These are phyloP conservation scores for Cyclotella choctawhatcheeana DNA, from an alignment of 108 stramenopile species.

Conservation along the genomic window DNA sequence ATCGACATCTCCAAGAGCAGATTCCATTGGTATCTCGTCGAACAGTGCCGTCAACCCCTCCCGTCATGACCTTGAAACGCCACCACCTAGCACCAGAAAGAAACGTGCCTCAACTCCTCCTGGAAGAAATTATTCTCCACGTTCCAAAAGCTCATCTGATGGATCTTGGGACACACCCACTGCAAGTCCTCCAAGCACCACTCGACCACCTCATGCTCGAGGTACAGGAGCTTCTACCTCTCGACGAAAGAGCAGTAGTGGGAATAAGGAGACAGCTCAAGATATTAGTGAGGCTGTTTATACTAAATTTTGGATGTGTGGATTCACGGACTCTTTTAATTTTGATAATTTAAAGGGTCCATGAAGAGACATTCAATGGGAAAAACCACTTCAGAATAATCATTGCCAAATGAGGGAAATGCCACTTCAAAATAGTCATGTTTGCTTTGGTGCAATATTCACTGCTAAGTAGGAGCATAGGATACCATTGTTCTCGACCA, in stretches of 20 bases:
- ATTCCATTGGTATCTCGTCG: neutral
- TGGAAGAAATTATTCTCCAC: constrained; percentile 28
- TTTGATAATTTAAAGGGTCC: constrained; percentile 40
- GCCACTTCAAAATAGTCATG: neutral
- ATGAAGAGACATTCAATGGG: too few relatives aligned
- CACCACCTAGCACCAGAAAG: constrained; percentile 33
- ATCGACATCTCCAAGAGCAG: constrained; percentile 7
- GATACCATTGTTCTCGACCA: too few relatives aligned
- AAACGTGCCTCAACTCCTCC: constrained; percentile 36
- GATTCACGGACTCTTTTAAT: constrained; percentile 51
- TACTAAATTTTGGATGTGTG: constrained; percentile 56
- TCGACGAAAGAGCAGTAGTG: constrained; percentile 10
- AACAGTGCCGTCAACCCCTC: constrained; percentile 8
- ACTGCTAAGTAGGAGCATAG: too few relatives aligned
- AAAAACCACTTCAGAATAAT: too few relatives aligned
- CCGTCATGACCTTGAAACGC: constrained; percentile 24
- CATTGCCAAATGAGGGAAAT: neutral
- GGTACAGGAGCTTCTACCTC: constrained; percentile 9
- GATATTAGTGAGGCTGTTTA: constrained; percentile 47
- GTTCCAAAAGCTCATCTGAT: constrained; percentile 51
- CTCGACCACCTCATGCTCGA: constrained; percentile 23
- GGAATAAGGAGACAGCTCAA: neutral
- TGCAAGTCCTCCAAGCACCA: constrained; percentile 28
- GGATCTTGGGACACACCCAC: constrained; percentile 50
- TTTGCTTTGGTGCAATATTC: too few relatives aligned